These are phyloP conservation scores for Chrysanthemum makinoi DNA, from an alignment of 129 eudicot genomes.

Conservation along the genomic window DNA sequence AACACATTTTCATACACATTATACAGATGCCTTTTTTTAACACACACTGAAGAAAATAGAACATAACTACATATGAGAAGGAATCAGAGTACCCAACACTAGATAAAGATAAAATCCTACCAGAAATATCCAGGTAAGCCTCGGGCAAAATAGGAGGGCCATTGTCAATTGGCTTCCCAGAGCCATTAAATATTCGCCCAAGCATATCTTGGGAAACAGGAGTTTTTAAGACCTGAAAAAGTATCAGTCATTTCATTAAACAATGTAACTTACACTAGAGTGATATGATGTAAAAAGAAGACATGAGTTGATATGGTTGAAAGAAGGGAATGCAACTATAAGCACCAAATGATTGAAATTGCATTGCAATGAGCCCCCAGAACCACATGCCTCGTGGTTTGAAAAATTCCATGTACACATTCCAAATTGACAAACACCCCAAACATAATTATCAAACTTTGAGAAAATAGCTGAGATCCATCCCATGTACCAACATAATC, in stretches of 20 bases:
- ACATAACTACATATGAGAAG: not conserved
- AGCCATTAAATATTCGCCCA: constrained; percentile 97
- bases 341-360: not conserved
- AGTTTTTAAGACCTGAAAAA: constrained; percentile 82
- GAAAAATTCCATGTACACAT: too few relatives aligned
- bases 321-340: not conserved
- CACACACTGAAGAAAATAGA: not conserved
- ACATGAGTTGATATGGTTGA: not conserved
- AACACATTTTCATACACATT: not conserved
- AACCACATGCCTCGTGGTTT: too few relatives aligned
- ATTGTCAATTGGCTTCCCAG: constrained; percentile 96
- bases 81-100: not conserved
- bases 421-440: too few relatives aligned
- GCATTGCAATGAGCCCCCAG: too few relatives aligned
- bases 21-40: not conserved
- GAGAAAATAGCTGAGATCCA: too few relatives aligned
- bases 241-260: not conserved
- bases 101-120: constrained; percentile 39
- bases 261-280: not conserved
- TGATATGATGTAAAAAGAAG: not conserved
- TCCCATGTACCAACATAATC: too few relatives aligned
- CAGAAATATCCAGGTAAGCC: constrained; percentile 89
- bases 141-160: constrained; percentile 98
- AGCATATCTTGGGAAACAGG: constrained; percentile 98
- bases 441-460: too few relatives aligned